Conservation (phyloP, 352 stramenopile genomes). For the Achlya hypogyna region DNA sequence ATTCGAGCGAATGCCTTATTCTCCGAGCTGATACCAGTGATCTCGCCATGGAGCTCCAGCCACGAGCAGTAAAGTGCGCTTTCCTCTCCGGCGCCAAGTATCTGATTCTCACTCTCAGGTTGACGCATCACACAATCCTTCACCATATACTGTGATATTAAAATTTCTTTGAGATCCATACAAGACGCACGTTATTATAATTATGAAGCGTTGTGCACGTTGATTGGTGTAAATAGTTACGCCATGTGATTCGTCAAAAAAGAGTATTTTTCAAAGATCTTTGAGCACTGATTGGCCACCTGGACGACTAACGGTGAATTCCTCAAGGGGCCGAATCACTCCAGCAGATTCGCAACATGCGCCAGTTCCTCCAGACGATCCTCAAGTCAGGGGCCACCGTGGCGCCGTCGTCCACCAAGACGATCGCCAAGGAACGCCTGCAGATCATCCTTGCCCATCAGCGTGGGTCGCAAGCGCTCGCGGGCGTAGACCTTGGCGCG, state of each 20-base stretch:
- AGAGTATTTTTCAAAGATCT: neutral
- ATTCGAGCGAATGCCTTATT: too few relatives aligned
- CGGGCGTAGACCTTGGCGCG: slow-evolving; percentile 65
- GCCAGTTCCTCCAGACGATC: slow-evolving; percentile 20
- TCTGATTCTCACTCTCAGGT: too few relatives aligned
- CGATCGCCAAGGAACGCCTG: slow-evolving; percentile 77
- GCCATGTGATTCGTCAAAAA: neutral
- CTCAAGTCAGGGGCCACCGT: slow-evolving; percentile 45
- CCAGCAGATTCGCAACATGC: neutral
- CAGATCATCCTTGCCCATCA: slow-evolving; percentile 87
- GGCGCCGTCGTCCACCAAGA: slow-evolving; percentile 36
- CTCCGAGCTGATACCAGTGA: too few relatives aligned
- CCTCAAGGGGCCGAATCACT: neutral
- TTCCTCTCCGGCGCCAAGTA: too few relatives aligned
- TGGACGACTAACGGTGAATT: neutral
- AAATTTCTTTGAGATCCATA: too few relatives aligned
- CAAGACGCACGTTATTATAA: too few relatives aligned
- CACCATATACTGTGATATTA: too few relatives aligned
- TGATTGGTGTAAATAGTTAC: too few relatives aligned
- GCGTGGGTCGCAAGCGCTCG: slow-evolving; percentile 71
- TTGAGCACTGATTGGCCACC: neutral
- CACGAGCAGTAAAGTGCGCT: too few relatives aligned
- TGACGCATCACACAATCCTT: too few relatives aligned
- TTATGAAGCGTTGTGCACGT: too few relatives aligned
- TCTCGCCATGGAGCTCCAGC: too few relatives aligned